Conservation (phyloP, 495 filamentous ascomycete species). For the Tuber indicum region DNA sequence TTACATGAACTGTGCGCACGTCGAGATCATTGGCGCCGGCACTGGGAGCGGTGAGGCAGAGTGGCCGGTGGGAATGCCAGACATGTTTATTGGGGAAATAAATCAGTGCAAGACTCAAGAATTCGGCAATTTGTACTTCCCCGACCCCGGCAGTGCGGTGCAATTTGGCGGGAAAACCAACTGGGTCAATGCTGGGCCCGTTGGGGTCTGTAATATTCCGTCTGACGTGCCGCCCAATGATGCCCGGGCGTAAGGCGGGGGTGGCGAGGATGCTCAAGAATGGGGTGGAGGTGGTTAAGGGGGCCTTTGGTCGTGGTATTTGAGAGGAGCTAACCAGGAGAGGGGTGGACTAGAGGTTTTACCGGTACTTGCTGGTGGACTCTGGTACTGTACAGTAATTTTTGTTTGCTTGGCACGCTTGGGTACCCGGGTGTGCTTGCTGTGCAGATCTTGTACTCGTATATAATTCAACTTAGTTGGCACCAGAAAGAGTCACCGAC, state of each 20-base stretch:
- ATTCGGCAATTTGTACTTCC: constrained; percentile 24
- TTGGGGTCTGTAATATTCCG: constrained; percentile 23
- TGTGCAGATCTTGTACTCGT: neutral
- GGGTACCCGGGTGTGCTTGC: neutral
- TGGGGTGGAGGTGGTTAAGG: neutral
- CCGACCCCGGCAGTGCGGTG: constrained; percentile 20
- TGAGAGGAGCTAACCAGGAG: neutral
- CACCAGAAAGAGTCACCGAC: neutral
- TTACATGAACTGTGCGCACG: constrained; percentile 35
- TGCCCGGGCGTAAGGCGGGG: constrained; percentile 17
- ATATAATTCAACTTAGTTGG: neutral
- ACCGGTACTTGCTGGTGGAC: too few relatives aligned
- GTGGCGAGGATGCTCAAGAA: constrained; percentile 9
- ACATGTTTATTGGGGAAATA: constrained; percentile 36
- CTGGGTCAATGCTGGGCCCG: constrained; percentile 22
- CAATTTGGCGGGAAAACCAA: constrained; percentile 13
- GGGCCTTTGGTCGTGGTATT: neutral
- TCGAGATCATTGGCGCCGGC: constrained; percentile 22
- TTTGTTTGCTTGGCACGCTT: neutral
- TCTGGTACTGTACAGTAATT: too few relatives aligned
- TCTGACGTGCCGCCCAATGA: constrained; percentile 22
- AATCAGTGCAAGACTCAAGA: constrained; percentile 36
- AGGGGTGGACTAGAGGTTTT: neutral
- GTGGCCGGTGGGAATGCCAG: constrained; percentile 21
- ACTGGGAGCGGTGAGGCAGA: neutral